Base-by-base conservation (phyloP, 225 moss, liverwort and hornwort genomes). In the Rhytidiadelphus loreus region DNA sequence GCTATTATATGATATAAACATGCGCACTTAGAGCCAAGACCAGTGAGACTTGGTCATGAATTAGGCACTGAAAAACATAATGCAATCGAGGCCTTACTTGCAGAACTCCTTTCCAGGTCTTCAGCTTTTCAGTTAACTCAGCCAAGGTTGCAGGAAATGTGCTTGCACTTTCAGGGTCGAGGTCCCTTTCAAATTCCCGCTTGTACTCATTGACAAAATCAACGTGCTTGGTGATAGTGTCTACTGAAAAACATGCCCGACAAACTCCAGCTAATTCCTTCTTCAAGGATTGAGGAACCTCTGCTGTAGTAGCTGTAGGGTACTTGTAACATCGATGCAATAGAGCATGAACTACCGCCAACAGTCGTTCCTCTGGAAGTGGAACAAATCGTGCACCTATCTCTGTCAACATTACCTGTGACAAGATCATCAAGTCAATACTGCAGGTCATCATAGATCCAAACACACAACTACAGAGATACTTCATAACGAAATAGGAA, bases 361-460 rank as follows among this genome's bases (percentile, higher is more conserved):
- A 88, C 78, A 99, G 94, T 78, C 99, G 94, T 87, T 99, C 99
- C 92, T 99, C 99, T n/a, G 99, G 99, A 85, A 97, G 96, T 68
- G 99, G 99, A 86, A 99, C 99, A 94, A 99, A 99, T 53, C 99
- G 96, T 14, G 99, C 99, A 89, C 99, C 99, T 91, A 99, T 97
- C 91, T 99, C 99, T 39, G 97, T 99, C 81, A 99, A 91, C 99
- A 99, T 97, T 57, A 99, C 96, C 99, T 99, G 94, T 69, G 66
- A 86, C 19, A 22, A 89, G 43, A 86, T 78, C 72, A 83, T 87
- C 82, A 78, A 87, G 78, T 87, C 78, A 87, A 82, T 66, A 89
- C 72, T 65, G 44, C 63, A 83, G 50, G 65, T 63, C 39, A 87
- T 60, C 78, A 44, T 20, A 63, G 44, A 85, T 59, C 61, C 35